phyloP scores from a whole-genome alignment of 352 stramenopile species.

The Blastocystis sp. region DNA sequence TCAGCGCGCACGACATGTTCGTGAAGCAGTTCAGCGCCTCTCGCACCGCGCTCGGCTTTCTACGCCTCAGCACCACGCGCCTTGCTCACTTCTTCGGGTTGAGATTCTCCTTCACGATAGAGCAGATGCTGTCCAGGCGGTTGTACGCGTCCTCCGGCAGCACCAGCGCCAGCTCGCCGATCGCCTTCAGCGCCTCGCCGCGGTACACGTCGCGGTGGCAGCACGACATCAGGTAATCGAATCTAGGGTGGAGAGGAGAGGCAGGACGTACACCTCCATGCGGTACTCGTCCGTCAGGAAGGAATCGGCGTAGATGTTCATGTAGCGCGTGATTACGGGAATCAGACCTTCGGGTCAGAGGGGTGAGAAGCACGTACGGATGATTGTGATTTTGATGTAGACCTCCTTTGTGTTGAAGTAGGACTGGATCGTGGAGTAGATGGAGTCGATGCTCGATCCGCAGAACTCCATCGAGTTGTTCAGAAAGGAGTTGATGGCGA shows the following conservation, averaged over 20 bases:
- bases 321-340: constrained; percentile 68
- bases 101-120: constrained; percentile 80
- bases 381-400: constrained; percentile 68
- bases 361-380: constrained; percentile 23
- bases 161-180: constrained; percentile 81
- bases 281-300: constrained; percentile 48
- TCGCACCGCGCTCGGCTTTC: constrained; percentile 9
- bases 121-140: constrained; percentile 82
- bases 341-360: constrained; percentile 45
- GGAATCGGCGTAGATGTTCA: constrained; percentile 54
- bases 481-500: constrained; percentile 60
- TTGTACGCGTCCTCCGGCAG: constrained; percentile 81
- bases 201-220: constrained; percentile 78
- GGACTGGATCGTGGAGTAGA: constrained; percentile 36
- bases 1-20: constrained; percentile 82
- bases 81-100: constrained; percentile 77
- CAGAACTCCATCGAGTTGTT: constrained; percentile 73
- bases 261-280: neutral
- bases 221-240: constrained; percentile 68
- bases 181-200: constrained; percentile 82
- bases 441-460: constrained; percentile 74
- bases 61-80: neutral
- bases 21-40: constrained; percentile 76
- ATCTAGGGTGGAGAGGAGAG: neutral
- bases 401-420: constrained; percentile 73